These are phyloP conservation scores for Fusarium globosum DNA, from an alignment of 2,329 filamentous ascomycete genomes.

Conservation along the genomic window DNA sequence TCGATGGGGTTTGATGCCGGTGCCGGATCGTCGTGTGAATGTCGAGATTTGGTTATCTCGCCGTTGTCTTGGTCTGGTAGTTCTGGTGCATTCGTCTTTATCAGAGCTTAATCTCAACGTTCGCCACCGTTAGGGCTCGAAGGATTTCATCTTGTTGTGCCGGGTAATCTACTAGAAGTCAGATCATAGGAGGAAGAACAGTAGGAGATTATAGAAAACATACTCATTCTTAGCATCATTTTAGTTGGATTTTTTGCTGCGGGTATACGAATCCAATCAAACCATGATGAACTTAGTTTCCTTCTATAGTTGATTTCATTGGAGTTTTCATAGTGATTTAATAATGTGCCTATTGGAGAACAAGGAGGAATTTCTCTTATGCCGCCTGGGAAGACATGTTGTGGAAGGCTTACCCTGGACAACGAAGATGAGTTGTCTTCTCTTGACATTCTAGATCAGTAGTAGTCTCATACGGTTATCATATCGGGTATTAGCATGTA, in stretches of 20 bases:
- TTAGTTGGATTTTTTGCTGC: not conserved
- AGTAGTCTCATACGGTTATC: too few relatives aligned
- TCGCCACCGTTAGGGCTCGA: not conserved
- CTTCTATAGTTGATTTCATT: not conserved
- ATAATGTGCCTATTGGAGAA: not conserved
- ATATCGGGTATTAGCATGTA: too few relatives aligned
- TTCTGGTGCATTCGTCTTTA: not conserved
- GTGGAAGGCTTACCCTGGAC: not conserved
- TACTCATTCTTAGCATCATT: not conserved
- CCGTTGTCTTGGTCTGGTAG: constrained; percentile 1
- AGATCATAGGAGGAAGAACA: not conserved
- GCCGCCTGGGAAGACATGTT: not conserved
- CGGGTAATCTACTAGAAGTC: not conserved
- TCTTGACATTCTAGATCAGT: too few relatives aligned
- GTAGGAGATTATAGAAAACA: not conserved
- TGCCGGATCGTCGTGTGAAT: constrained; percentile 28
- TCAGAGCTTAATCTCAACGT: not conserved
- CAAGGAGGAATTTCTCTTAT: not conserved
- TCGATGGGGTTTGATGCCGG: constrained; percentile 16
- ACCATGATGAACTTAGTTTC: not conserved
- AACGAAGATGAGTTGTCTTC: not conserved
- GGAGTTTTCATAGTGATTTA: too few relatives aligned
- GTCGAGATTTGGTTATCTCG: constrained; percentile 15
- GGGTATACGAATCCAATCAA: not conserved
- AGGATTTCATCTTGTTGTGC: not conserved